Evolutionary conservation across 495 filamentous ascomycete genomes (phyloP), one percentile per base, ranked within the genome.

Genomic region (Rhizodiscina lignyota): DNA sequence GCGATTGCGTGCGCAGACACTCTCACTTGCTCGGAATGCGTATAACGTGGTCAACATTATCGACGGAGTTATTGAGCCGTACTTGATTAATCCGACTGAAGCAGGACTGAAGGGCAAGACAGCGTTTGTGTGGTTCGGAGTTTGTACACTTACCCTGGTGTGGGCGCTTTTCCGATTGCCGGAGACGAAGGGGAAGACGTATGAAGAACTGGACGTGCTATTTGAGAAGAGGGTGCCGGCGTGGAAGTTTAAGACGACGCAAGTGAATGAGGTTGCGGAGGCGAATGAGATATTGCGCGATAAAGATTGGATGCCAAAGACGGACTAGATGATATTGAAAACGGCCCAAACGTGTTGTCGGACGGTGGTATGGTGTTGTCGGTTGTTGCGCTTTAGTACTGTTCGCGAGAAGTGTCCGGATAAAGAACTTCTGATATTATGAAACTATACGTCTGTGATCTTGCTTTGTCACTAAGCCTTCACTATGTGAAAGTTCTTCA

Each of bases 71-170:
- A 34, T 73, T 41, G 60, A 59, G 24, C 55, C 67, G 36, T 64
- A 67, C 43, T 60, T 63, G 60, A 41, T 74, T 21, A 61, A 57
- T 29, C 57, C 64, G 0, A 48, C 48, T 0, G 66, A 55, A 1
- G 72, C 67, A 68, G 56, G 61, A 29, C 71, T 67, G 68, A 60
- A 59, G 4, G 52, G 52, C 34, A 54, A 48, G 51, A 38, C 63
- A 0, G 68, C 58, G 2, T 73, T 72, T 53, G 67, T 74, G 45
- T 73, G 67, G 61, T 68, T 61, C 24, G 67, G 59, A 0, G 51
- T 56, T 26, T 67, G 63, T 37, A 47, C 54, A 35, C 40, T 67
- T 27, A 66, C 62, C 30, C 45, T 58, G 22, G 43, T 53, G 12
- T 58, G 51, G 16, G 50, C 46, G 16, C 56, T 52, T 33, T 58